Evolutionary conservation across 148 eudicot species (phyloP), one percentile per base, ranked within the genome.

Genomic region (Linanthus parryae): DNA sequence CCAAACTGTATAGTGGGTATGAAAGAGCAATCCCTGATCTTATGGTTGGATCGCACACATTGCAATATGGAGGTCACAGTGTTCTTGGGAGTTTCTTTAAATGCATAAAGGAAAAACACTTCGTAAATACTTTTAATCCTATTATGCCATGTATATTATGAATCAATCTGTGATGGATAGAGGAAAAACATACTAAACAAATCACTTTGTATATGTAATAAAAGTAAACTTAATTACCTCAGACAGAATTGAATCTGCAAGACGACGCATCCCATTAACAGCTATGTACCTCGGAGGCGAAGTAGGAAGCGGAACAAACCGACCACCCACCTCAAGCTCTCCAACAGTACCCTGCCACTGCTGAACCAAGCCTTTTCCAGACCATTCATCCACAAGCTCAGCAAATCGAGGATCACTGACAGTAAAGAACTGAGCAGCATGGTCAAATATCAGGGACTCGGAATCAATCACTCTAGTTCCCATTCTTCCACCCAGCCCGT

Each of bases 401-500:
- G 70, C 68, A 71, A 86, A 91, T 48, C 44, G 52, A 9, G 81
- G 74, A 59, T 91, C 94, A 52, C 76, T 71, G 22, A 79, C 84
- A 8, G 94, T 86, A 51, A 91, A 91, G 67, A 86, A 91, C 74
- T 91, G 97, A 67, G 95, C 89, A 24, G 95, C 97, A 59, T 91
- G 97, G 68, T 91, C 95, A 60, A 91, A 91, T 54, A 75, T 65
- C 52, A 74, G 68, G 37, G 68, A 58, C 62, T 85, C 75, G 27
- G 95, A 86, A 55, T 79, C 89, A 58, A 83, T 58, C 5, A 44
- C 43, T 73, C 97, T 83, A 17, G 97, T 91, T 36, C 94, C 97
- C 97, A 86, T 76, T 73, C 97, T 83, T 71, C 97, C 97, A 66
- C 97, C 97, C 65, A 91, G 69, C 18, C 97, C 97, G 73, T 83